Evolutionary conservation across 2,329 filamentous ascomycete genomes (phyloP).

Genomic region (Pseudogymnoascus sp.): DNA sequence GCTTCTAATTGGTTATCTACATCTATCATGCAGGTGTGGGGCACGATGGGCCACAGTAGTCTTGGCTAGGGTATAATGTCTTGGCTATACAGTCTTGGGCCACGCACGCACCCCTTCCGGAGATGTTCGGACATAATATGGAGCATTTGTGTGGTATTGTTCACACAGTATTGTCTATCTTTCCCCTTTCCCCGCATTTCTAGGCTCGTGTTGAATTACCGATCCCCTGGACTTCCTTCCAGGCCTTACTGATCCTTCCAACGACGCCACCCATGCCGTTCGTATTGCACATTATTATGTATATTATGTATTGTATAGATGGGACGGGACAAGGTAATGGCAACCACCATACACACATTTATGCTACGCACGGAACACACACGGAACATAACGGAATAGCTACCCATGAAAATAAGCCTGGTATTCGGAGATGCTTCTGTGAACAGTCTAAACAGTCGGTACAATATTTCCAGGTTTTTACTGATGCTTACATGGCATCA

Average conservation of each 20-base stretch:
- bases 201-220: not conserved
- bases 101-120: not conserved
- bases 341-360: not conserved
- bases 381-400: not conserved
- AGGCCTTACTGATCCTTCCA: conserved; percentile 1
- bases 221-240: not conserved
- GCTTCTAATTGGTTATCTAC: not conserved
- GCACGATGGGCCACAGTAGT: not conserved
- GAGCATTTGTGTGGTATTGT: not conserved
- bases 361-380: not conserved
- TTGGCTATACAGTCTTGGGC: not conserved
- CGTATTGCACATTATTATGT: not conserved
- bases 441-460: not conserved
- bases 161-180: not conserved
- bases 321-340: not conserved
- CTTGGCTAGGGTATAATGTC: not conserved
- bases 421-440: not conserved
- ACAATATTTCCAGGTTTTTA: not conserved
- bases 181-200: conserved; percentile 5
- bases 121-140: not conserved
- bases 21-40: not conserved
- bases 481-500: not conserved
- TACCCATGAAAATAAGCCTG: not conserved
- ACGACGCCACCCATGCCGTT: not conserved
- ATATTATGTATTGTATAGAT: not conserved